Base-by-base conservation (phyloP, 2,329 filamentous ascomycete species). In the Exserohilum turcica region DNA sequence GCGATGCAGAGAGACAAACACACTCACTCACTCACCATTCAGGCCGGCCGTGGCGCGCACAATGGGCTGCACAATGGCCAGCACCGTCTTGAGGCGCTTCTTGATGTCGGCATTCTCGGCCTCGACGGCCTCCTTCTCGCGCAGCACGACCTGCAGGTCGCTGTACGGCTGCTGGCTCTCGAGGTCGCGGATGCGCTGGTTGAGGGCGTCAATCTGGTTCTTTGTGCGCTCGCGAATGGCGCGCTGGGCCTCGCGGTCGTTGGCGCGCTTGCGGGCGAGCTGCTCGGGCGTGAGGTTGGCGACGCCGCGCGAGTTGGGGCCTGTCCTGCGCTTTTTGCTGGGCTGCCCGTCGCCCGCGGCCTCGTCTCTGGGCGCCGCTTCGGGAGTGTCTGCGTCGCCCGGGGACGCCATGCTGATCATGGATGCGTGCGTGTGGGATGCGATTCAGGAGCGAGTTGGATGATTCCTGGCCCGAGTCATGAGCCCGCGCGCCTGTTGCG, bases 251-350 rank as follows among this genome's bases (percentile, higher is more conserved):
- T 95, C 90, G 52, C 91, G 86, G 72, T 95, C 91, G 83, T 96
- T 96, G 67, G 91, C 90, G 60, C 92, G 84, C 79, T 96, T 97
- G 74, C 92, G 89, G 27, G 89, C 90, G 54, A 96, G 84, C 76
- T 96, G 92, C 57, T 92, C 89, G 5, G 91, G 89, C 9, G 91
- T 95, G 70, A 96, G 82, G 67, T 90, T 93, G 59, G 91, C 91
- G 50, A 96, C 92, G 59, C 90, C 92, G 62, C 91, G 85, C 54
- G 88, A 78, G 39, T 74, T 76, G 24, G 76, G 67, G 51, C 71
- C 76, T 13, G 68, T 71, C 45, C 67, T 66, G 44, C 73, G 72
- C 56, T 67, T 70, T 61, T 75, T 74, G 43, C 59, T 57, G 18
- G 61, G 38, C 46, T 58, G 59, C 29, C 57, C 62, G 46, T 63